Conservation (phyloP, 2,329 filamentous ascomycete genomes). For the Atkinsonella hypoxylon region DNA sequence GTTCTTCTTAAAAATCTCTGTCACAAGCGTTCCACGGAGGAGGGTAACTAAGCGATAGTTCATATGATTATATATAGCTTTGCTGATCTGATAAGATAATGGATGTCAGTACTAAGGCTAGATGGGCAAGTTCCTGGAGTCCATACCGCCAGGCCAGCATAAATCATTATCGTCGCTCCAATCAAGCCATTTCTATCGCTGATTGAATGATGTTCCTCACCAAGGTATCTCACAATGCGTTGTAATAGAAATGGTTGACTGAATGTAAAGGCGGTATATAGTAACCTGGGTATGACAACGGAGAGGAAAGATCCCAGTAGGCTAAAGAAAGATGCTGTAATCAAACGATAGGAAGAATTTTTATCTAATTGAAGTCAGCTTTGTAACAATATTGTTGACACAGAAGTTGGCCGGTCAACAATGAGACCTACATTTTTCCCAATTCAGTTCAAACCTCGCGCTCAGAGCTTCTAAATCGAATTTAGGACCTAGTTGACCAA, state of each 20-base stretch:
- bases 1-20: conserved; percentile 38
- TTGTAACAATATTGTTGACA: not conserved
- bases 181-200: conserved; percentile 22
- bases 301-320: conserved; percentile 8
- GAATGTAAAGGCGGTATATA: conserved; percentile 21
- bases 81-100: conserved; percentile 6
- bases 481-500: conserved; percentile 9
- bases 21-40: conserved; percentile 21
- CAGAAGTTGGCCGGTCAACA: not conserved
- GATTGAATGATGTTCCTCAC: conserved; percentile 10
- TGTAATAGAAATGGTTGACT: conserved; percentile 28
- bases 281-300: conserved; percentile 18
- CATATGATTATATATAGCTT: conserved; percentile 17
- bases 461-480: not conserved
- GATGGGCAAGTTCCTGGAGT: conserved; percentile 5
- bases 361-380: not conserved
- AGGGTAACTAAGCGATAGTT: conserved; percentile 20
- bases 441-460: not conserved
- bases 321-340: conserved; percentile 6
- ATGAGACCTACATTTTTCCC: not conserved
- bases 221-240: conserved; percentile 16
- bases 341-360: not conserved
- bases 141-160: conserved; percentile 28
- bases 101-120: not conserved
- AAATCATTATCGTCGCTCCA: conserved; percentile 25